Percentiles rank a stretch among this genome's conserved stretches.
Conservation (phyloP, 2,329 filamentous ascomycete species). For the Hymenoscyphus fraxineus region DNA sequence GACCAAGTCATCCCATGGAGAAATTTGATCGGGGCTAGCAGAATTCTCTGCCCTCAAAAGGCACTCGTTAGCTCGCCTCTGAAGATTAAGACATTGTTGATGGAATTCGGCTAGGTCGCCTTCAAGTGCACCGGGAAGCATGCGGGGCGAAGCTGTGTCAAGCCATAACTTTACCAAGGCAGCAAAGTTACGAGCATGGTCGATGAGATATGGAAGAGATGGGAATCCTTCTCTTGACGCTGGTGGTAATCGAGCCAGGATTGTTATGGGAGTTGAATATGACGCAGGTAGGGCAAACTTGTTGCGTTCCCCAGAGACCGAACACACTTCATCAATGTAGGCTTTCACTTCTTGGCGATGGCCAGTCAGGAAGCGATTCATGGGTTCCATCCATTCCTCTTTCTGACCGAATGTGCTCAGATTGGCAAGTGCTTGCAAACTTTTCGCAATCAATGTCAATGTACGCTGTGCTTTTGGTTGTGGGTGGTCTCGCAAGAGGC, state of each 20-base stretch:
- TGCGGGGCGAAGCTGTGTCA: slow-evolving; percentile 42
- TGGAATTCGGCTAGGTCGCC: slow-evolving; percentile 34
- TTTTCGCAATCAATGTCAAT: slow-evolving; percentile 87
- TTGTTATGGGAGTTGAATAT: slow-evolving; percentile 90
- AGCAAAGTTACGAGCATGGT: slow-evolving; percentile 81
- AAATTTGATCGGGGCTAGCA: slow-evolving; percentile 24
- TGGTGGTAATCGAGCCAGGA: slow-evolving; percentile 75
- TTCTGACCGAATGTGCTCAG: slow-evolving; percentile 89
- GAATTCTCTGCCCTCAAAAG: slow-evolving; percentile 31
- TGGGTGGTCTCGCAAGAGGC: slow-evolving; percentile 77
- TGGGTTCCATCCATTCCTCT: slow-evolving; percentile 98
- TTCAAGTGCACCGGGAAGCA: slow-evolving; percentile 21
- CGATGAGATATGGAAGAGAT: slow-evolving; percentile 87
- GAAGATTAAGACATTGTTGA: slow-evolving; percentile 31
- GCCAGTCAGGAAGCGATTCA: slow-evolving; percentile 80
- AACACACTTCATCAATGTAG: slow-evolving; percentile 83
- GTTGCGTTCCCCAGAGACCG: slow-evolving; percentile 70
- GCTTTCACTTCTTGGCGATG: slow-evolving; percentile 78
- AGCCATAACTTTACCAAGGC: slow-evolving; percentile 79
- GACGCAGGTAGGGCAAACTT: slow-evolving; percentile 68
- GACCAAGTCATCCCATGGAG: slow-evolving; percentile 32
- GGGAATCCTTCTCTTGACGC: slow-evolving; percentile 88
- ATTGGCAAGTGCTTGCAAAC: slow-evolving; percentile 85
- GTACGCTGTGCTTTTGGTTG: slow-evolving; percentile 79
- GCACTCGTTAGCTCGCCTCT: slow-evolving; percentile 34